Evolutionary conservation across 1,284 basidiomycete species (phyloP).

Genomic region (Cutaneotrichosporon cutaneum): DNA sequence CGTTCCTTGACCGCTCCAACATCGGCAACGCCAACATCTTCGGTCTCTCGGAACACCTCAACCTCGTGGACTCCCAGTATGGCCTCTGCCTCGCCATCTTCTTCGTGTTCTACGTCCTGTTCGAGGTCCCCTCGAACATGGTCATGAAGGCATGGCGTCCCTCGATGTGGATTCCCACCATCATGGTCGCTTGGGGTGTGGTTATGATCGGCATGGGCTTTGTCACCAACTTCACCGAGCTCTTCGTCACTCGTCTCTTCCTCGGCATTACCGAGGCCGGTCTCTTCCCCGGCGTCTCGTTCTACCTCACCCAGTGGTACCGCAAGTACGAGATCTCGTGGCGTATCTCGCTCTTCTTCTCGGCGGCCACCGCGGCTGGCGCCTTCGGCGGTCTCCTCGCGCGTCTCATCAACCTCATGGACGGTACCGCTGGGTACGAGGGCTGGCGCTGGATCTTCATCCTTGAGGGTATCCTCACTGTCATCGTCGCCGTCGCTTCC

Average conservation of each 20-base stretch:
- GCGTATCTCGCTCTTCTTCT: slow-evolving; percentile 49
- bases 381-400: slow-evolving; percentile 53
- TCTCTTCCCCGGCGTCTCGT: slow-evolving; percentile 47
- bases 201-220: slow-evolving; percentile 53
- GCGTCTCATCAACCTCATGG: slow-evolving; percentile 51
- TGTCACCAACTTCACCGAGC: slow-evolving; percentile 45
- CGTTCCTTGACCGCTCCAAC: slow-evolving; percentile 10
- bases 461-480: slow-evolving; percentile 69
- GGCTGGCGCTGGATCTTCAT: slow-evolving; percentile 70
- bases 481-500: slow-evolving; percentile 64
- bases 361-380: slow-evolving; percentile 49
- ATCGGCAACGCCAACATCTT: slow-evolving; percentile 24
- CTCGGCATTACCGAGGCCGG: slow-evolving; percentile 44
- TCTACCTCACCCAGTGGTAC: slow-evolving; percentile 48
- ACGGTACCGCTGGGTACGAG: slow-evolving; percentile 43
- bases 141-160: slow-evolving; percentile 48
- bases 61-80: slow-evolving; percentile 31
- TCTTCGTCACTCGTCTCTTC: slow-evolving; percentile 44
- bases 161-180: slow-evolving; percentile 37
- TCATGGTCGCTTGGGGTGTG: slow-evolving; percentile 50
- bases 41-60: slow-evolving; percentile 35
- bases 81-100: slow-evolving; percentile 41
- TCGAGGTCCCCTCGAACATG: slow-evolving; percentile 63
- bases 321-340: slow-evolving; percentile 44
- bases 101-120: slow-evolving; percentile 47